These are phyloP conservation scores for Monilinia fructicola DNA, from an alignment of 2,329 filamentous ascomycete genomes.

Conservation along the genomic window DNA sequence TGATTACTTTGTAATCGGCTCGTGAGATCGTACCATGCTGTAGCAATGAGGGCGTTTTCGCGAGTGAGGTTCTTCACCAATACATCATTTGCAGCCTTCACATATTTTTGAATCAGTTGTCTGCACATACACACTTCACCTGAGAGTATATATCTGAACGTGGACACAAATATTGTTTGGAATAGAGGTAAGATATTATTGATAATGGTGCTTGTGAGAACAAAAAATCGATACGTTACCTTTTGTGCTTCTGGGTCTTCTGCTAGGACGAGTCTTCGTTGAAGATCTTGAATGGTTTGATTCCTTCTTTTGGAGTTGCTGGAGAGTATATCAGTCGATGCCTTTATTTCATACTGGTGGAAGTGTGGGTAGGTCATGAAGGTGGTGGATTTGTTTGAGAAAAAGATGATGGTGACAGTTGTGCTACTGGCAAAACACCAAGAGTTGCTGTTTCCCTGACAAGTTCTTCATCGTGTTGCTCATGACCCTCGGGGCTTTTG, in stretches of 20 bases:
- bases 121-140: conserved; percentile 24
- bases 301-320: conserved; percentile 38
- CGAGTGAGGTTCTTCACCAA: conserved; percentile 62
- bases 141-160: conserved; percentile 10
- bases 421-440: conserved; percentile 21
- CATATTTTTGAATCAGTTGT: conserved; percentile 24
- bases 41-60: conserved; percentile 75
- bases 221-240: conserved; percentile 35
- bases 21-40: conserved; percentile 84
- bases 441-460: conserved; percentile 13
- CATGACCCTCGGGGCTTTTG: conserved; percentile 1
- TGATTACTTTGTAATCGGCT: conserved; percentile 79
- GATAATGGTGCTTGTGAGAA: conserved; percentile 23
- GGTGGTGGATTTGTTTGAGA: conserved; percentile 12
- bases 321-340: conserved; percentile 31
- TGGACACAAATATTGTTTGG: conserved; percentile 18
- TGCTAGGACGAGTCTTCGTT: conserved; percentile 36
- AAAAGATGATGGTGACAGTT: conserved; percentile 3
- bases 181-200: conserved; percentile 15
- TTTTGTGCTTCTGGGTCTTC: conserved; percentile 36
- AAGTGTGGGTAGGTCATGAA: background rate
- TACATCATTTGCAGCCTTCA: conserved; percentile 37
- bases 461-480: conserved; percentile 13
- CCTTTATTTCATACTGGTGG: background rate
- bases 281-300: conserved; percentile 35